Evolutionary conservation across 192 early-diverging fungal species (phyloP), one percentile per base, ranked within the genome.

Genomic region (Phycomyces nitens): DNA sequence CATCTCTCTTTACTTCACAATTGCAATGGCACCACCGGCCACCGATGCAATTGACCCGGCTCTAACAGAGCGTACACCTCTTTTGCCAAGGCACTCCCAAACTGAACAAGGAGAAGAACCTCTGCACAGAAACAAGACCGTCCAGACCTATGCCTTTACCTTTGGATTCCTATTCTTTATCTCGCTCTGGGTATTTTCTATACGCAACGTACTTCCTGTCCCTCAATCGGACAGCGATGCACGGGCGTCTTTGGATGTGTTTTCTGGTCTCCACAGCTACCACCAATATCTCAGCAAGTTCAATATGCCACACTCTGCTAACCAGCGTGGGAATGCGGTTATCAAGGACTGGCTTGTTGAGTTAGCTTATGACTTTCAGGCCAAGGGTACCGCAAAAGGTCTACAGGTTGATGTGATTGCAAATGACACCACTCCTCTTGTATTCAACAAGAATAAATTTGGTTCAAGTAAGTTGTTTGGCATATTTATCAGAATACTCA

Each of bases 211-310:
- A 47, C 11, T 47, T 3, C 44, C 44, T 18, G 44, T n/a, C 18
- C 44, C 44, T 11, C 44, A n/a, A 18, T 47, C 44, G 2, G 44
- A 47, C 18, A 47, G 5, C 12, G 44, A 47, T 18, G 44, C 44
- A 47, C 12, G 44, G 2, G 15, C 12, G 2, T 47, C 44, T 53
- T 10, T 29, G 27, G 50, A 60, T 22, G 65, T 58, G 5, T 76
- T 76, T 34, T 22, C 74, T 22, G 74, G 69, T 5, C 60, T 70
- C n/a, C 74, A 76, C 41, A 49, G 59, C 14, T 71, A 59, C 14
- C 65, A 76, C 43, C 69, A 58, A 24, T 76, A 76, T 38, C 39
- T 76, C 0, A 40, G 60, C 18, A 38, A 38, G 14, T 71, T 68
- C 29, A 71, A 50, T 26, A 56, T 42, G 22, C 74, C 74, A n/a